Base-by-base conservation (phyloP, 352 stramenopile genomes). In the Phytophthora litchii region DNA sequence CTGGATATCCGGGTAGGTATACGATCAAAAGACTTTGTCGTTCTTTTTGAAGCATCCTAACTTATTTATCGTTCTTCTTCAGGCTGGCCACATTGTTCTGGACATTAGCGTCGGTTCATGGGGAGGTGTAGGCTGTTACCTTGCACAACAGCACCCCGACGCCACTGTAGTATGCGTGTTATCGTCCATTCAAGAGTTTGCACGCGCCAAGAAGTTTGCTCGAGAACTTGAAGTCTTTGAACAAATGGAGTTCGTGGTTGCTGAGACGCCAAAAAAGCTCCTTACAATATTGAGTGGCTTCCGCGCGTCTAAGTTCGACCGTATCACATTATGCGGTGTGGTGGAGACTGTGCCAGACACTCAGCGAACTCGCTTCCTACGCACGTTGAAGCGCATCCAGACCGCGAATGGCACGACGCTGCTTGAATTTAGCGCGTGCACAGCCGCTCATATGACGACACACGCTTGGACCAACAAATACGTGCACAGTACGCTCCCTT, bases 391-490 rank as follows among this genome's bases (percentile, higher is more conserved):
- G 43, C 77, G 76, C 37, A 86, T 91, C 29, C 70, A 91, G 51
- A 67, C 70, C 19, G 34, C 66, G 11, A 69, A 73, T 44, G 85
- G 80, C 13, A 67, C 70, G 20, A 86, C 78, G 21, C 19, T 94
- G 25, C 61, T 94, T 8, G 85, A 94, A 59, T 80, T 94, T 37
- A 78, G 84, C 19, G 78, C 74, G 23, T 92, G 83, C 46, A 75
- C 77, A 1, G 74, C 74, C 12, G 72, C 81, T 23, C 74, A 86
- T 40, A 87, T 84, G 61, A 83, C 72, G 48, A 92, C 80, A 3
- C 81, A 91, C 52, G 67, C 78, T 19, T 94, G 85, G 83, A 88
- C 69, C 60, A 94, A 94, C 78, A 91, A 92, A 63, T 92, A 94
- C 70, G 81, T 94, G 44, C 70, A 90, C 50, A 80, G 78, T 43